These are phyloP conservation scores for Arthroderma sp. DNA, from an alignment of 2,329 filamentous ascomycete species.

Conservation along the genomic window DNA sequence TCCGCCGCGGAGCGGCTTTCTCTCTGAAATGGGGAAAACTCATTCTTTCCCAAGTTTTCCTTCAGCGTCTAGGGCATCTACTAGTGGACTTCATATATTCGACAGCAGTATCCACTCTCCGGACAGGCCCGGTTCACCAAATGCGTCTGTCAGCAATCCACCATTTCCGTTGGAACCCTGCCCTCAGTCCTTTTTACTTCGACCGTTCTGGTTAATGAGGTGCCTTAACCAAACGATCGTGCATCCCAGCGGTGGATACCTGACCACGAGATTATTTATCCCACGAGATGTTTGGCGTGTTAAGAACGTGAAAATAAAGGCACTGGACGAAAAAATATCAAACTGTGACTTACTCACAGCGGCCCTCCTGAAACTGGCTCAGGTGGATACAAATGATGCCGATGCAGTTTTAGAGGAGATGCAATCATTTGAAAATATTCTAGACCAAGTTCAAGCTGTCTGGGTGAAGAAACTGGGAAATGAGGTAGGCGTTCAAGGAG, in stretches of 20 bases:
- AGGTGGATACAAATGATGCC: constrained; percentile 78
- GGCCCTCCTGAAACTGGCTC: constrained; percentile 67
- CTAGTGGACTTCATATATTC: constrained; percentile 61
- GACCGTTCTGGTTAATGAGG: constrained; percentile 96
- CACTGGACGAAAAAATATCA: constrained; percentile 82
- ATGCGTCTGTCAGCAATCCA: constrained; percentile 47
- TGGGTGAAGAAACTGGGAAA: constrained; percentile 77
- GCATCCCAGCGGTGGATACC: constrained; percentile 80
- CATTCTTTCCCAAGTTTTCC: constrained; percentile 1
- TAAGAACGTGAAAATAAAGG: constrained; percentile 83
- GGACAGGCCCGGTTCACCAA: constrained; percentile 51
- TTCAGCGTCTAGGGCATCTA: constrained; percentile 29
- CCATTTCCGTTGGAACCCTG: constrained; percentile 80
- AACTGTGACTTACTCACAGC: constrained; percentile 86
- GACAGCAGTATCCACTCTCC: constrained; percentile 67
- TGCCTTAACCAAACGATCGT: constrained; percentile 84
- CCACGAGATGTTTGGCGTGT: constrained; percentile 89
- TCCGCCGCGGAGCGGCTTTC: constrained; percentile 4
- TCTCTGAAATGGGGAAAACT: constrained; percentile 4
- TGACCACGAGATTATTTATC: constrained; percentile 84
- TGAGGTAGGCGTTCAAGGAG: constrained; percentile 74
- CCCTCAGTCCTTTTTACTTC: constrained; percentile 73
- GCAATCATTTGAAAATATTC: constrained; percentile 69
- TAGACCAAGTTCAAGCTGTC: constrained; percentile 70
- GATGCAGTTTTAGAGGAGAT: constrained; percentile 90